Percentiles rank a stretch among this genome's conserved stretches.
These are phyloP conservation scores for Nymphaea thermarum DNA, from an alignment of 164 flowering plant species.

Conservation along the genomic window DNA sequence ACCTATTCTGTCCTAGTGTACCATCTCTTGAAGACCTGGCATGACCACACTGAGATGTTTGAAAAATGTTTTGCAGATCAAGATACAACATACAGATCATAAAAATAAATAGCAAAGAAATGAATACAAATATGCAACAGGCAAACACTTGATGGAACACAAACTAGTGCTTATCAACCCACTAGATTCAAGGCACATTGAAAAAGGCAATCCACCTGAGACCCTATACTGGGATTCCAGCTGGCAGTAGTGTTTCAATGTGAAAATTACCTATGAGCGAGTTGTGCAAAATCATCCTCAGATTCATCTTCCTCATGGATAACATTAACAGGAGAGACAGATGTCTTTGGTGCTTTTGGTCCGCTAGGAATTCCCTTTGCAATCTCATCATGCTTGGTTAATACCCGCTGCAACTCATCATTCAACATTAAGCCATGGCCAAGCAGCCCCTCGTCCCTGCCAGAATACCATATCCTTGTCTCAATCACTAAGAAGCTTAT, in stretches of 20 bases:
- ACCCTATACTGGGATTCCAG: neutral
- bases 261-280: conserved; percentile 54
- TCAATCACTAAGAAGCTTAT: neutral
- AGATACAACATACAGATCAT: too few species aligned
- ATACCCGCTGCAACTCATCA: conserved; percentile 80
- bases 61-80: neutral
- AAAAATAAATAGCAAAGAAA: too few species aligned
- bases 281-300: conserved; percentile 84
- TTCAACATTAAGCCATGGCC: conserved; percentile 75
- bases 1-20: conserved; percentile 26
- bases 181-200: neutral
- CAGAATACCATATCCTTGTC: neutral
- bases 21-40: conserved; percentile 59
- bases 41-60: neutral
- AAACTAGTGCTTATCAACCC: too few species aligned
- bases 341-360: conserved; percentile 19
- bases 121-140: neutral
- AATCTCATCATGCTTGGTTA: conserved; percentile 61
- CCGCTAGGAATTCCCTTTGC: conserved; percentile 32
- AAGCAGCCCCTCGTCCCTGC: conserved; percentile 85
- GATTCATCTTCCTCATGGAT: conserved; percentile 83
- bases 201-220: neutral
- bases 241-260: neutral
- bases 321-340: conserved; percentile 53
- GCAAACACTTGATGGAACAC: neutral